Percentiles rank a stretch among this genome's conserved stretches.
Conservation (phyloP, 257 asterid species). For the Avicennia marina region DNA sequence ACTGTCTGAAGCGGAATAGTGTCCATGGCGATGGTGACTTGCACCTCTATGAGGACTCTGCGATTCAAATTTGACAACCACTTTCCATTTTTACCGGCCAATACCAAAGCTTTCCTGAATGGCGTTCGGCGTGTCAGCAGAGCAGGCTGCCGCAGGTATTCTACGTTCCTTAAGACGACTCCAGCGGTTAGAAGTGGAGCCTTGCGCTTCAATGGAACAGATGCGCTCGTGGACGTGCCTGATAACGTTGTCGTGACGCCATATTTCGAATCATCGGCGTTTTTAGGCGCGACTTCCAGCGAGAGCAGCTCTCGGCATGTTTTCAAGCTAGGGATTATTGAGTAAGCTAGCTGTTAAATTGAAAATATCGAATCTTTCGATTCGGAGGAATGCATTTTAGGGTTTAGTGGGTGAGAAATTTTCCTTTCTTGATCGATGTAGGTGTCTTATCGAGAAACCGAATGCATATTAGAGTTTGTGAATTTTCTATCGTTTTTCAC, state of each 20-base stretch:
- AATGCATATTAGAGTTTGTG: no score
- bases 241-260: slow-evolving; percentile 38
- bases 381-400: not conserved
- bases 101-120: no score
- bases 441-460: no score
- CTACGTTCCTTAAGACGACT: no score
- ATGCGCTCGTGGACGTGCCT: slow-evolving; percentile 36
- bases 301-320: slow-evolving; percentile 37
- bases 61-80: no score
- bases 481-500: not conserved
- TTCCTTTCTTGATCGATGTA: no score
- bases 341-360: slow-evolving; percentile 18
- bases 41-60: no score
- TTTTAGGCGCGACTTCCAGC: slow-evolving; percentile 30
- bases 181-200: no score
- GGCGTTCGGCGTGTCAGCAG: slow-evolving; percentile 15
- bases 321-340: slow-evolving; percentile 46
- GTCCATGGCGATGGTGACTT: no score
- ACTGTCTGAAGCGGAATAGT: no score
- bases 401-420: not conserved
- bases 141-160: slow-evolving; percentile 7
- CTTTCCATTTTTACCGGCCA: no score
- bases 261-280: slow-evolving; percentile 34
- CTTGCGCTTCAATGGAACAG: no score
- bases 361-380: not conserved